Base-by-base conservation (phyloP, 371 early-diverging fungal genomes). In the Sanchytrium tribonematis region DNA sequence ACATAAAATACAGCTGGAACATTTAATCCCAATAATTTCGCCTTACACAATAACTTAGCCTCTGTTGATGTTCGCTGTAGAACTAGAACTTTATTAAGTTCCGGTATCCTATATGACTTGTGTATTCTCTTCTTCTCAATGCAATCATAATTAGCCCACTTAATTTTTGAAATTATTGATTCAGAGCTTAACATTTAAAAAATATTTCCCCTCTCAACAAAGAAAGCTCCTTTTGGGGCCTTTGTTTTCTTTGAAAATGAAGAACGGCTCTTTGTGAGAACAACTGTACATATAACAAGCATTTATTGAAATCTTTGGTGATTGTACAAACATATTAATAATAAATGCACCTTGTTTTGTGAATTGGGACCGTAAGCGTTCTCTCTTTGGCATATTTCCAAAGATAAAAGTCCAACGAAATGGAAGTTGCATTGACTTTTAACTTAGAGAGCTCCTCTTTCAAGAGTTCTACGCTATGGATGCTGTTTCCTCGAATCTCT, bases 321-420 rank as follows among this genome's bases (percentile, higher is more conserved):
- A 12, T 48, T 48, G 22, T 12, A 67, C 5, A 67, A 17, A 17
- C 12, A 67, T 22, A 17, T 73, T 71, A 90, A 74, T 90, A 90
- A 71, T 78, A 88, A 28, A 85, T 77, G 69, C 83, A 80, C 48
- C 90, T 81, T 1, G 88, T 89, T 17, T 83, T 78, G 74, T 91
- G 91, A n/a, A 86, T 86, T 1, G 87, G 87, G 28, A 89, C 75
- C 31, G 73, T 74, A 16, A 74, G 66, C 66, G 83, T 75, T 31
- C 83, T 74, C 31, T 81, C 83, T 71, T 88, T 88, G 0, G 90
- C 88, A 71, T 82, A 83, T 74, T 90, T 90, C 90, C 90, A 91
- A 69, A 91, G 77, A 71, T 85, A 90, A 74, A 89, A 91, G 71
- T 91, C 91, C 27, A 89, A 78, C 66, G 90, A 71, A n/a, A 91